Base-by-base conservation (phyloP, 352 stramenopile genomes). In the Blastocystis sp. region DNA sequence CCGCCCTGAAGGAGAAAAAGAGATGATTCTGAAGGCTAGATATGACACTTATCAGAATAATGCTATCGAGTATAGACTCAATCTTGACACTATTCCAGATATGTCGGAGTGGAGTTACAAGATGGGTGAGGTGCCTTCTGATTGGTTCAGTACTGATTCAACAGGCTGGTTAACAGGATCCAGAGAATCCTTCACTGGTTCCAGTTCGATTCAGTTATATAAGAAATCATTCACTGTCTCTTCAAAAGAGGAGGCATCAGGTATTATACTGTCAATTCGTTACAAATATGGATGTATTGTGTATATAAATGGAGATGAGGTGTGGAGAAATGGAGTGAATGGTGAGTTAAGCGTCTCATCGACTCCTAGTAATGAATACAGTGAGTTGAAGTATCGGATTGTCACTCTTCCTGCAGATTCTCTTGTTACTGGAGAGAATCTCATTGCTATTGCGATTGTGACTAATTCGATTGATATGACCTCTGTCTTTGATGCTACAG, bases 121-220 rank as follows among this genome's bases (percentile, higher is more conserved):
- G 22, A 30, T 42, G 3, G 15, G 15, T n/a, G 62, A 75, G 5
- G 62, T 75, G 22, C 62, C 62, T 7, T n/a, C 22, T 7, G 30
- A 75, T 40, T 75, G 62, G 62, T 53, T 57, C 1, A n/a, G 22
- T 22, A 22, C 24, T 33, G 30, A 30, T 15, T 13, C 30, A 19
- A 19, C 62, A 7, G 13, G 15, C 3, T 75, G 62, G 62, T 48
- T 9, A 48, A 75, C 62, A 22, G 22, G 44, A 24, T 33, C 30
- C 6, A 7, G 17, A 19, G 22, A 13, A 33, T 24, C 22, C 44
- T 42, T 42, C 24, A 42, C 35, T 19, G 22, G 30, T 7, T 42
- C 62, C 62, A 75, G 44, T 42, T 24, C 22, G 5, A 75, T 75
- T 42, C 62, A 75, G 62, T 42, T 75, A 22, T 75, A 75, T 24